phyloP scores from a whole-genome alignment of 2,329 filamentous ascomycete species.

The Curvularia eragrostidis region DNA sequence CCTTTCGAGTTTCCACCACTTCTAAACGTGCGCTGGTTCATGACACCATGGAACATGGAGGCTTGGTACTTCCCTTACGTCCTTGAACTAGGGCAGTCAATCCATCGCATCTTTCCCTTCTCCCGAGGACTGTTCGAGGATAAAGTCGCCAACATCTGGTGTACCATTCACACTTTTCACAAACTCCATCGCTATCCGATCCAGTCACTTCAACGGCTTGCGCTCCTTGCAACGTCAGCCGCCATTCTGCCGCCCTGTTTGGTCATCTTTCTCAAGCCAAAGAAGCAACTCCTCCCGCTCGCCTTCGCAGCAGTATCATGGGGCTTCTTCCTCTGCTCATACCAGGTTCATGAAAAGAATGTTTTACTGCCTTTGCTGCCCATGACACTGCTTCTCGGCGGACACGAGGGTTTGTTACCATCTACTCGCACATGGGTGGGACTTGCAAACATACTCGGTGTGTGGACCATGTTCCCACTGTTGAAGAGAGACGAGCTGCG shows the following conservation, averaged over 20 bases:
- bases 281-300: conserved; percentile 76
- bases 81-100: conserved; percentile 79
- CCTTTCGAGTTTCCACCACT: conserved; percentile 9
- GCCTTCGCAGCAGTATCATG: conserved; percentile 86
- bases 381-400: conserved; percentile 86
- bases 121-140: conserved; percentile 96
- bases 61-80: conserved; percentile 76
- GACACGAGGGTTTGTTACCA: conserved; percentile 76
- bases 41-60: conserved; percentile 62
- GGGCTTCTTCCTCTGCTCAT: conserved; percentile 98
- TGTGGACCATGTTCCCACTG: conserved; percentile 93
- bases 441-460: conserved; percentile 89
- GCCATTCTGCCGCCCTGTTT: conserved; percentile 81
- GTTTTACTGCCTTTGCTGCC: conserved; percentile 90
- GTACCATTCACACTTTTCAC: conserved; percentile 84
- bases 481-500: conserved; percentile 82
- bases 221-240: conserved; percentile 74
- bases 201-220: conserved; percentile 74
- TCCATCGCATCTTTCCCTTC: conserved; percentile 96
- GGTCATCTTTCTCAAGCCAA: conserved; percentile 79
- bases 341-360: conserved; percentile 98
- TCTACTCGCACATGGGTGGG: conserved; percentile 87
- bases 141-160: conserved; percentile 99
- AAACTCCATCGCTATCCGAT: conserved; percentile 81
- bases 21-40: conserved; percentile 15